These are phyloP conservation scores for Phytophthora quininea DNA, from an alignment of 352 stramenopile species.

Conservation along the genomic window DNA sequence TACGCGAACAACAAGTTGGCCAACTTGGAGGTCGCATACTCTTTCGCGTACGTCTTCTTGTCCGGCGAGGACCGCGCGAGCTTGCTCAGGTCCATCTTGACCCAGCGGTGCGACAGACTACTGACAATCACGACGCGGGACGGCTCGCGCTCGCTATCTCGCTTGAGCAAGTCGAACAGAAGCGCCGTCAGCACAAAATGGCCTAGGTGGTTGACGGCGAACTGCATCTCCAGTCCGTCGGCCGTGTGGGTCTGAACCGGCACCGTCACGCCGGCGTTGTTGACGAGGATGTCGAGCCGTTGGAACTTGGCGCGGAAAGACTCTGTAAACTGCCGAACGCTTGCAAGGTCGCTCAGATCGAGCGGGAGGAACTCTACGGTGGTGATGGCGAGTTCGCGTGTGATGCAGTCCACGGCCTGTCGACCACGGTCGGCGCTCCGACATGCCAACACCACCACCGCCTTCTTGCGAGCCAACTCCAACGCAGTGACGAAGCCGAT, in stretches of 20 bases:
- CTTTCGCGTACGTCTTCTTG: conserved; percentile 45
- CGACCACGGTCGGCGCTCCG: conserved; percentile 45
- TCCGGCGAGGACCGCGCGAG: conserved; percentile 30
- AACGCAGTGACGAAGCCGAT: conserved; percentile 83
- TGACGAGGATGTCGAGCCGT: conserved; percentile 57
- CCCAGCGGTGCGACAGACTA: conserved; percentile 42
- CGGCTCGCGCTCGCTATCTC: conserved; percentile 12
- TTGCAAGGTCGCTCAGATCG: conserved; percentile 50
- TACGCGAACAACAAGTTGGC: conserved; percentile 54
- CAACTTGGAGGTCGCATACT: conserved; percentile 59
- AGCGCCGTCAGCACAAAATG: conserved; percentile 64
- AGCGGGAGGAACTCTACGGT: conserved; percentile 48
- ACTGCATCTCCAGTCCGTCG: conserved; percentile 60
- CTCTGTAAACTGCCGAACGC: conserved; percentile 38
- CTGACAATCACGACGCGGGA: conserved; percentile 45
- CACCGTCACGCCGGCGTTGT: conserved; percentile 63
- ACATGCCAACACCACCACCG: conserved; percentile 86
- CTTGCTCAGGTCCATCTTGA: conserved; percentile 33
- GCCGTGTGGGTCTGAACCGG: conserved; percentile 38
- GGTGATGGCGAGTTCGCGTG: conserved; percentile 15
- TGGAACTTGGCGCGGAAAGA: conserved; percentile 45
- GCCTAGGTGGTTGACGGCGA: conserved; percentile 65
- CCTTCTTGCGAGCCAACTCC: conserved; percentile 59
- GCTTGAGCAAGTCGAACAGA: conserved; percentile 56
- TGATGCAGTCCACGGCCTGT: conserved; percentile 36